These are phyloP conservation scores for Tricholoma terreum DNA, from an alignment of 768 basidiomycete genomes.

Conservation along the genomic window DNA sequence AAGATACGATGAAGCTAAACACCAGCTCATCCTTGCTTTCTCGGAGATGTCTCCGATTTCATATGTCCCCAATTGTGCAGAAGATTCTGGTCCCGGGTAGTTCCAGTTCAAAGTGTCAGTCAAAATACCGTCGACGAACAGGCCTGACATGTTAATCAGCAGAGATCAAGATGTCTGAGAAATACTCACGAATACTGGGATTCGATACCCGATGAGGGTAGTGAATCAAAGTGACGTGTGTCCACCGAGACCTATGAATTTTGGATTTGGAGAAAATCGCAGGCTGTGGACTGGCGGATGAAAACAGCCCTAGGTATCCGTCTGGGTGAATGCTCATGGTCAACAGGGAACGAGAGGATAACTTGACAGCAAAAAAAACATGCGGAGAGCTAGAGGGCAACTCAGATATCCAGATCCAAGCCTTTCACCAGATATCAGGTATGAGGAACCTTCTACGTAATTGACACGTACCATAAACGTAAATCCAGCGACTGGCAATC, in stretches of 20 bases:
- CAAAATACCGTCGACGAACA: constrained; percentile 73
- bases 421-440: constrained; percentile 26
- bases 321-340: constrained; percentile 49
- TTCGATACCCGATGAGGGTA: constrained; percentile 53
- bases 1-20: constrained; percentile 63
- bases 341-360: constrained; percentile 31
- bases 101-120: constrained; percentile 58
- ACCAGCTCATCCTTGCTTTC: constrained; percentile 56
- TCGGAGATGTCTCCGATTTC: constrained; percentile 52
- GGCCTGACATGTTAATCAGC: constrained; percentile 37
- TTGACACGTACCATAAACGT: constrained; percentile 60
- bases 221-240: constrained; percentile 66
- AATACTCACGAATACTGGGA: constrained; percentile 57
- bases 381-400: constrained; percentile 32
- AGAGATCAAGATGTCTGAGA: background rate
- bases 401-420: constrained; percentile 48
- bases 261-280: constrained; percentile 43
- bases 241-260: constrained; percentile 62
- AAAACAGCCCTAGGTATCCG: constrained; percentile 53
- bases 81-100: constrained; percentile 55
- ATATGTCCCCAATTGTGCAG: constrained; percentile 39
- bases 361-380: constrained; percentile 36
- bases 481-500: constrained; percentile 60
- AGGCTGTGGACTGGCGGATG: constrained; percentile 35
- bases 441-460: background rate